Evolutionary conservation across 768 basidiomycete genomes (phyloP).

Genomic region (Trametes villosa): DNA sequence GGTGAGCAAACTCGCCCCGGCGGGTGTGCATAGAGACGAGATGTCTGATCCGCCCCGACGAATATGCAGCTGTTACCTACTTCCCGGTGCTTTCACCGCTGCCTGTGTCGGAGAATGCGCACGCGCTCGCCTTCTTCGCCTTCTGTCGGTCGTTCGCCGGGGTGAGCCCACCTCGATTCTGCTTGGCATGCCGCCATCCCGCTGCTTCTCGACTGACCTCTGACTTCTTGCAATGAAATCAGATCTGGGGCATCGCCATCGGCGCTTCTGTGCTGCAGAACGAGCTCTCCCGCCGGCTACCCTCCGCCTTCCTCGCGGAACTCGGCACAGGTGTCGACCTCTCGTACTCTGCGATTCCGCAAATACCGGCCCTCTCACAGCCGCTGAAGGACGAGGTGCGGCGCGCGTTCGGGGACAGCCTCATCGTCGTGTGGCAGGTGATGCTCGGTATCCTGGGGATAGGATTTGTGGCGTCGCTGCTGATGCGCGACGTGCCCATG

Average conservation of each 20-base stretch:
- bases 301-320: constrained; percentile 31
- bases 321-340: constrained; percentile 32
- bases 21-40: neutral
- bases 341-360: constrained; percentile 38
- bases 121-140: constrained; percentile 38
- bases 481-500: constrained; percentile 37
- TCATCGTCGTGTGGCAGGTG: constrained; percentile 38
- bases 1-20: neutral
- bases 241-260: constrained; percentile 44
- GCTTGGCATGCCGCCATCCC: too few species aligned
- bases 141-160: constrained; percentile 31
- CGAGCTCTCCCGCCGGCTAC: constrained; percentile 38
- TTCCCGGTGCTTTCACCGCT: constrained; percentile 27
- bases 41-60: neutral
- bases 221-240: neutral
- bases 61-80: constrained; percentile 1
- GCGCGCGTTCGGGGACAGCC: constrained; percentile 37
- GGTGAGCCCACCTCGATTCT: constrained; percentile 11
- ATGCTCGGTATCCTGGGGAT: constrained; percentile 35
- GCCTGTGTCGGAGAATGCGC: constrained; percentile 37
- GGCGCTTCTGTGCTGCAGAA: constrained; percentile 44
- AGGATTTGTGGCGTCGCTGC: constrained; percentile 32
- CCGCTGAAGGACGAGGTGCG: constrained; percentile 33
- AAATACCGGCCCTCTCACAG: constrained; percentile 30
- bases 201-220: neutral